Conservation (phyloP, 441 rosid species). For the Biscutella laevigata region DNA sequence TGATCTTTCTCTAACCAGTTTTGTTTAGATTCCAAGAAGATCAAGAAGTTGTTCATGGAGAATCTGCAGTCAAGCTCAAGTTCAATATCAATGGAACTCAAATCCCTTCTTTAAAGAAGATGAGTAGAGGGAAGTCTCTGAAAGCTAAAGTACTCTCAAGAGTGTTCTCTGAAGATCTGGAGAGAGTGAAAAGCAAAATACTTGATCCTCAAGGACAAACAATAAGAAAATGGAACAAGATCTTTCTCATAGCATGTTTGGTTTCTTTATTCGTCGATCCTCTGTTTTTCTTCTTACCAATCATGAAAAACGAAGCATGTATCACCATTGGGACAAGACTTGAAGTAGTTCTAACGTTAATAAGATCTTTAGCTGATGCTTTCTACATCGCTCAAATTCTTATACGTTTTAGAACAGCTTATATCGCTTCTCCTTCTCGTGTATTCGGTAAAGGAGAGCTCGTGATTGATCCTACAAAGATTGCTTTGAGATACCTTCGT, state of each 20-base stretch:
- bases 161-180: slow-evolving; percentile 75
- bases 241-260: slow-evolving; percentile 61
- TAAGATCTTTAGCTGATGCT: slow-evolving; percentile 62
- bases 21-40: slow-evolving; percentile 64
- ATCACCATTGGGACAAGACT: slow-evolving; percentile 50
- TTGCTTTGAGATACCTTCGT: slow-evolving; percentile 49
- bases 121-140: slow-evolving; percentile 31
- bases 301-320: slow-evolving; percentile 44
- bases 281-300: slow-evolving; percentile 67
- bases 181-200: slow-evolving; percentile 48
- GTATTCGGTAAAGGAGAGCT: slow-evolving; percentile 93
- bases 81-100: slow-evolving; percentile 51
- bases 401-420: slow-evolving; percentile 67
- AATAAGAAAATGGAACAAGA: slow-evolving; percentile 63
- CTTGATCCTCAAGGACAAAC: slow-evolving; percentile 70
- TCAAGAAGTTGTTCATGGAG: slow-evolving; percentile 41
- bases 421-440: slow-evolving; percentile 80
- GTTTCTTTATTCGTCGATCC: slow-evolving; percentile 82
- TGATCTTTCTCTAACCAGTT: no score
- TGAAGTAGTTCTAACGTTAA: slow-evolving; percentile 47
- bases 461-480: slow-evolving; percentile 63
- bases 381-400: slow-evolving; percentile 66
- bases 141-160: slow-evolving; percentile 61
- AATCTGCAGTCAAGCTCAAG: slow-evolving; percentile 31
- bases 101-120: slow-evolving; percentile 22